These are phyloP conservation scores for Chlorella sp. DNA, from an alignment of 139 green algal genomes.

Conservation along the genomic window DNA sequence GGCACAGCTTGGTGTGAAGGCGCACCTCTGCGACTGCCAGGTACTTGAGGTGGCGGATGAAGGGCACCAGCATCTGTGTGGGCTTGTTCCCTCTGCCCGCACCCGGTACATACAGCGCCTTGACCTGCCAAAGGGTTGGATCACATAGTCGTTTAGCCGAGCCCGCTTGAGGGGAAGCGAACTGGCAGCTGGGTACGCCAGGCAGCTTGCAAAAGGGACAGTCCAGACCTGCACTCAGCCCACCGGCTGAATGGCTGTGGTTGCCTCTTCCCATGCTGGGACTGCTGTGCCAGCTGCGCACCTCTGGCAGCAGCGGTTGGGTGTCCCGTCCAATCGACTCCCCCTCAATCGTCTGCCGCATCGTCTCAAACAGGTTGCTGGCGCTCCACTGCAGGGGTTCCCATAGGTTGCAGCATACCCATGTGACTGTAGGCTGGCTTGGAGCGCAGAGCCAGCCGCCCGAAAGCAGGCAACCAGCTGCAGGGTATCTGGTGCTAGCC, in stretches of 20 bases:
- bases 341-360: background rate
- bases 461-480: too few relatives aligned
- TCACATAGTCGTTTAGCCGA: background rate
- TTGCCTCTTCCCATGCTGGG: background rate
- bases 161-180: too few relatives aligned
- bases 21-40: background rate
- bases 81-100: background rate
- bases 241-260: too few relatives aligned
- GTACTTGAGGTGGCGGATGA: background rate
- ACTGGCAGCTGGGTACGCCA: too few relatives aligned
- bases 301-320: background rate
- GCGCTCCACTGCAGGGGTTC: background rate
- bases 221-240: too few relatives aligned
- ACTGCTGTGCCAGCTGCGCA: background rate
- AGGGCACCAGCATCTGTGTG: background rate
- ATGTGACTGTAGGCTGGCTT: too few relatives aligned
- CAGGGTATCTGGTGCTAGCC: too few relatives aligned
- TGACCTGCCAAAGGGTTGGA: background rate
- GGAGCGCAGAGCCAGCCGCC: too few relatives aligned
- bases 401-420: too few relatives aligned
- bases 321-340: background rate
- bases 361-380: background rate
- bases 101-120: background rate
- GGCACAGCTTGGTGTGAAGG: background rate
- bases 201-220: too few relatives aligned